phyloP scores from a whole-genome alignment of 225 moss, liverwort and hornwort genomes.

The Thuidium tamariscinum region DNA sequence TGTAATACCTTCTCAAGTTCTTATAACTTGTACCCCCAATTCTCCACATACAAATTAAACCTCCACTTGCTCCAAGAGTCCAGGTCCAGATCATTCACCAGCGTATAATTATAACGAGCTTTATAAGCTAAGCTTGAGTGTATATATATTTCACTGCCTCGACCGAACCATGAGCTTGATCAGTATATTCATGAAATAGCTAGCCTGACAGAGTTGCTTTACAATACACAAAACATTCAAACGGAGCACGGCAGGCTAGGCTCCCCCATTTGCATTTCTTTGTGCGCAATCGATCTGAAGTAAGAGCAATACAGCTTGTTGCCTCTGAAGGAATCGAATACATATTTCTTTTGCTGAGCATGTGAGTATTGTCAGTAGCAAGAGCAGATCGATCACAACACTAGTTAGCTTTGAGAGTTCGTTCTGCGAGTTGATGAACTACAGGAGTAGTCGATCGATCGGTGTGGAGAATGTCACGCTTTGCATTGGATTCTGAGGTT shows the following conservation, averaged over 20 bases:
- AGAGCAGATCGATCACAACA: neutral
- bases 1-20: neutral
- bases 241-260: neutral
- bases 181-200: neutral
- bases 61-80: neutral
- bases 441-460: too few species aligned
- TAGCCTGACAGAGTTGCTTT: neutral
- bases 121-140: too few species aligned
- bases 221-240: neutral
- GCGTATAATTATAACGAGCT: too few species aligned
- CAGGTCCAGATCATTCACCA: neutral
- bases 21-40: too few species aligned
- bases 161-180: neutral
- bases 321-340: neutral
- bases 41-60: too few species aligned
- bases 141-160: too few species aligned
- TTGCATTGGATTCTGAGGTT: neutral
- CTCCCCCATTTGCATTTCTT: neutral
- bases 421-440: neutral
- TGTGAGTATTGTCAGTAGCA: neutral
- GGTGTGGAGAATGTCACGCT: neutral
- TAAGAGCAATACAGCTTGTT: neutral
- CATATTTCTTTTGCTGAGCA: neutral
- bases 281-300: too few species aligned
- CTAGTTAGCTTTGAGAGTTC: neutral